A percentile compares a stretch with the other conserved stretches of the same genome.
Evolutionary conservation across 31 red algal genomes (phyloP).

Genomic region (Endocladia muricata): DNA sequence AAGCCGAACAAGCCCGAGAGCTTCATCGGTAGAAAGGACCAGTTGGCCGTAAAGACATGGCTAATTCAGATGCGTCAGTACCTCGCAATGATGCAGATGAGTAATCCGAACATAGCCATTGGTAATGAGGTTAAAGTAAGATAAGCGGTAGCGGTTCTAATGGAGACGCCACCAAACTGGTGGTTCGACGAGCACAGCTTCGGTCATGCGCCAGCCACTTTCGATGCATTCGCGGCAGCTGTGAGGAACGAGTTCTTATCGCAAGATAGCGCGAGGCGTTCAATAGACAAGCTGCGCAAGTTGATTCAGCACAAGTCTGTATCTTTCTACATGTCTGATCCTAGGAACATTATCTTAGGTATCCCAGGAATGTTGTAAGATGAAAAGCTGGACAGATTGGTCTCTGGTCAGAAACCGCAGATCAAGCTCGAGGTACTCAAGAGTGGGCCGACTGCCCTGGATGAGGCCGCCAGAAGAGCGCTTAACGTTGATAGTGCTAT

Average conservation of each 20-base stretch:
- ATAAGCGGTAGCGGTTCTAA: no score
- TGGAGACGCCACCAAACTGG: neutral
- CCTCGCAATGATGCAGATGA: no score
- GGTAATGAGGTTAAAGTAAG: no score
- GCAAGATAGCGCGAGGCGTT: neutral
- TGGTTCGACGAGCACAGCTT: conserved; percentile 3
- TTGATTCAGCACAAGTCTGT: neutral
- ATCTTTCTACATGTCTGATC: neutral
- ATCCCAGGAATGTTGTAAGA: conserved; percentile 3
- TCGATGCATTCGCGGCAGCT: no score
- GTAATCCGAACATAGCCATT: no score
- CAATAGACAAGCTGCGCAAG: conserved; percentile 2
- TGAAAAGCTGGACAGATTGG: no score
- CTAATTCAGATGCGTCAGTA: no score
- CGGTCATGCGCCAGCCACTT: no score
- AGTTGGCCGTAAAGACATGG: no score
- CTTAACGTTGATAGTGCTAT: conserved; percentile 15
- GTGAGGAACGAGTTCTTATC: conserved; percentile 8
- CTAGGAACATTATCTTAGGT: neutral
- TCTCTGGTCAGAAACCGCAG: conserved; percentile 10
- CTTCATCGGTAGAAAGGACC: no score
- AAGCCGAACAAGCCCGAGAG: no score
- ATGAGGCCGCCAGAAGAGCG: neutral
- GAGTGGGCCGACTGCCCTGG: neutral
- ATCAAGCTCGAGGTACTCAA: conserved; percentile 19